These are phyloP conservation scores for Podospora tetraspora DNA, from an alignment of 495 filamentous ascomycete species.

Conservation along the genomic window DNA sequence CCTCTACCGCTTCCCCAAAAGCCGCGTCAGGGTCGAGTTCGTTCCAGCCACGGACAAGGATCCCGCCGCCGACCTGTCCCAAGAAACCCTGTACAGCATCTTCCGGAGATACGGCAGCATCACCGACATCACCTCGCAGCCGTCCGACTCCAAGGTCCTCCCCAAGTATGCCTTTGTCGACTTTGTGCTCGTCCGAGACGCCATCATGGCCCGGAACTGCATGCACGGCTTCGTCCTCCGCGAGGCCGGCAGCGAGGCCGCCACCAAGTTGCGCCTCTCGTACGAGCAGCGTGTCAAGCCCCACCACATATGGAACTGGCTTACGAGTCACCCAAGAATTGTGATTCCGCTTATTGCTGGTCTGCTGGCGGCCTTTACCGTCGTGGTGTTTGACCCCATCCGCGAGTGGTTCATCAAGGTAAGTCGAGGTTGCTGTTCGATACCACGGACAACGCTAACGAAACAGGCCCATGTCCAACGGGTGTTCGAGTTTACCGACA, in stretches of 20 bases:
- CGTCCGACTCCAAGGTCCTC: constrained; percentile 73
- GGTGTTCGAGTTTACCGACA: constrained; percentile 67
- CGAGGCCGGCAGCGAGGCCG: constrained; percentile 67
- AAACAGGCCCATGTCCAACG: constrained; percentile 64
- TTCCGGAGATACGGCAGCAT: constrained; percentile 90
- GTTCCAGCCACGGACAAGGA: constrained; percentile 59
- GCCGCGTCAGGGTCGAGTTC: constrained; percentile 76
- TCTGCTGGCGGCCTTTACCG: constrained; percentile 73
- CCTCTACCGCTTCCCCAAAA: constrained; percentile 73
- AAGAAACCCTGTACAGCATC: constrained; percentile 80
- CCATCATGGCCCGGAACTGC: constrained; percentile 87
- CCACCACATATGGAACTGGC: constrained; percentile 80
- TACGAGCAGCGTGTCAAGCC: constrained; percentile 73
- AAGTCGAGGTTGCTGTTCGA: not conserved
- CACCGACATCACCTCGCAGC: constrained; percentile 69
- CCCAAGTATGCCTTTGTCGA: constrained; percentile 77
- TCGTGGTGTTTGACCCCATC: constrained; percentile 88
- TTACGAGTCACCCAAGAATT: constrained; percentile 81
- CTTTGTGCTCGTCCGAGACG: constrained; percentile 61
- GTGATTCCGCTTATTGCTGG: constrained; percentile 79
- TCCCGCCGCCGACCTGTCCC: constrained; percentile 59
- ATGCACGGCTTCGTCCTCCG: constrained; percentile 75
- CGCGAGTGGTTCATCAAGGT: constrained; percentile 83
- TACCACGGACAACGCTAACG: constrained; percentile 5
- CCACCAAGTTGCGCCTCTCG: constrained; percentile 68